phyloP scores from a whole-genome alignment of 345 rosid genomes.

The Ceriops zippeliana region DNA sequence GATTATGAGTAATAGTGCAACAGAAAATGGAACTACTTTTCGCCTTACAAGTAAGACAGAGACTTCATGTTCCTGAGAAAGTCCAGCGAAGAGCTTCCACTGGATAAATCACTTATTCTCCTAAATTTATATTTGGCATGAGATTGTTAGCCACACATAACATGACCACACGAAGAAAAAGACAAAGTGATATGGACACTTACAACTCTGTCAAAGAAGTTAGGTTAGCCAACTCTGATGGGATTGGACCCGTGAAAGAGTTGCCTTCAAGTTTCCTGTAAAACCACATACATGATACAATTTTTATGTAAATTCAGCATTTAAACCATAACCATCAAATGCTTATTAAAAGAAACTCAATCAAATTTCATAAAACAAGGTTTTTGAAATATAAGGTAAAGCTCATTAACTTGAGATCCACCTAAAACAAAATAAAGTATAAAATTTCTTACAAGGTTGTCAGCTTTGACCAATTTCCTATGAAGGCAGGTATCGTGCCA shows the following conservation, averaged over 20 bases:
- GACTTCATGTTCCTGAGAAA: slow-evolving; percentile 49
- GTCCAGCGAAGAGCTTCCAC: slow-evolving; percentile 49
- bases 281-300: slow-evolving; percentile 19
- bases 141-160: slow-evolving; percentile 5
- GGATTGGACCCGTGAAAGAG: slow-evolving; percentile 59
- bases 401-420: not conserved
- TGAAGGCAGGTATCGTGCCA: slow-evolving; percentile 63
- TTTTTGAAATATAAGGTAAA: not conserved
- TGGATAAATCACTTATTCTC: slow-evolving; percentile 62
- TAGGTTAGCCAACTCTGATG: slow-evolving; percentile 50
- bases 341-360: too few relatives aligned
- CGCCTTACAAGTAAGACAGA: slow-evolving; percentile 43
- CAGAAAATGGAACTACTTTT: slow-evolving; percentile 1
- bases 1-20: not conserved
- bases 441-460: slow-evolving; percentile 36
- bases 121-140: slow-evolving; percentile 27
- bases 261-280: slow-evolving; percentile 70
- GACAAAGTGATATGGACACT: slow-evolving; percentile 18
- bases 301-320: too few relatives aligned
- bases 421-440: not conserved
- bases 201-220: slow-evolving; percentile 52
- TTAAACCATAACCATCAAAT: too few relatives aligned
- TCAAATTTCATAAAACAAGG: not conserved
- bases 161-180: not conserved
- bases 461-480: slow-evolving; percentile 64